Conservation (phyloP, 305 asterid species). For the Lippia alba region DNA sequence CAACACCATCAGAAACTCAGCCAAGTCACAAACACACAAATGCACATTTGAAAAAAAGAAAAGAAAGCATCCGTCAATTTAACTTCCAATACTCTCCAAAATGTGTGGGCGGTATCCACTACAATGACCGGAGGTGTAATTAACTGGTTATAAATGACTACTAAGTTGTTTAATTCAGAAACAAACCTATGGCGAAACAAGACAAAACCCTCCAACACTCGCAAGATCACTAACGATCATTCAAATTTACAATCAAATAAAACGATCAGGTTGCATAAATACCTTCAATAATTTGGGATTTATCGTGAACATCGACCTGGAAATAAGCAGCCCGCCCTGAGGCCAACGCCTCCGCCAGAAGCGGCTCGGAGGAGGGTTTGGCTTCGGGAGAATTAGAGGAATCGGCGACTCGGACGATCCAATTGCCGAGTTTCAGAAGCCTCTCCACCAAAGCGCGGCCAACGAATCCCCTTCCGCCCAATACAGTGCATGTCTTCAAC, state of each 20-base stretch:
- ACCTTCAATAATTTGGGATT: slow-evolving; percentile 66
- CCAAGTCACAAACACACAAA: slow-evolving; percentile 4
- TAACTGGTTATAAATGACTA: not conserved
- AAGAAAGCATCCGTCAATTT: not conserved
- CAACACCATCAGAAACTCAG: slow-evolving; percentile 18
- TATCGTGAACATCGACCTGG: slow-evolving; percentile 70
- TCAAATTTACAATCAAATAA: slow-evolving; percentile 26
- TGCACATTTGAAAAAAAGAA: not conserved
- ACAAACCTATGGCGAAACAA: not conserved
- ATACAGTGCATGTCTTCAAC: slow-evolving; percentile 66
- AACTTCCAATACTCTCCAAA: slow-evolving; percentile 7
- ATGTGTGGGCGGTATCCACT: not conserved
- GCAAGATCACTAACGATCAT: slow-evolving; percentile 2
- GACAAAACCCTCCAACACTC: slow-evolving; percentile 4
- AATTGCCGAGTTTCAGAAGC: slow-evolving; percentile 70
- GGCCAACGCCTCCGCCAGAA: slow-evolving; percentile 63
- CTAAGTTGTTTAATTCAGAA: slow-evolving; percentile 12
- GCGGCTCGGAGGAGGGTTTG: slow-evolving; percentile 54
- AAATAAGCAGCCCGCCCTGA: slow-evolving; percentile 71
- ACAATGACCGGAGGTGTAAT: not conserved
- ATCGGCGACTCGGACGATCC: slow-evolving; percentile 89
- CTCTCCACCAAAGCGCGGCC: slow-evolving; percentile 79
- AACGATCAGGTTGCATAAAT: slow-evolving; percentile 16
- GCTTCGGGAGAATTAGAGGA: slow-evolving; percentile 54
- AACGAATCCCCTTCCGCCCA: slow-evolving; percentile 82